phyloP scores from a whole-genome alignment of 1,139 yeast species.

The Schwanniomyces etchellsii region DNA sequence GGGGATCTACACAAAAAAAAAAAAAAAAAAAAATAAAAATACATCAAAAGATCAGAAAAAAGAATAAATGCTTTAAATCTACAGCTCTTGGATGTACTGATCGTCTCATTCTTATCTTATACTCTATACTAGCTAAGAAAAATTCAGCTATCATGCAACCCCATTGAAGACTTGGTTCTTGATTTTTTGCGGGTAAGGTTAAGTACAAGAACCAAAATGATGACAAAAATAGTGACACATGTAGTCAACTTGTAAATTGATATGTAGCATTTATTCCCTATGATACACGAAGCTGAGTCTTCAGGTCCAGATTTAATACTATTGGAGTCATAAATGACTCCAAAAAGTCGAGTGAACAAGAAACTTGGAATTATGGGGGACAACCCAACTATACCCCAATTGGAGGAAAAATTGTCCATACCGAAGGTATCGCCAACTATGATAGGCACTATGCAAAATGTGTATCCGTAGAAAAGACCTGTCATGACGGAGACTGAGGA shows the following conservation, averaged over 20 bases:
- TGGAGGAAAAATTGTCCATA: slow-evolving; percentile 45
- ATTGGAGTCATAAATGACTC: slow-evolving; percentile 45
- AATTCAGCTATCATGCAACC: no score
- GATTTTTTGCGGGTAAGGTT: no score
- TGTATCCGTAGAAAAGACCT: slow-evolving; percentile 55
- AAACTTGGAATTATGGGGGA: slow-evolving; percentile 52
- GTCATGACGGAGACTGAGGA: slow-evolving; percentile 37
- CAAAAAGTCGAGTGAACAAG: slow-evolving; percentile 47
- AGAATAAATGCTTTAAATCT: no score
- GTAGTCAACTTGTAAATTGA: slow-evolving; percentile 34
- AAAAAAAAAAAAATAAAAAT: no score
- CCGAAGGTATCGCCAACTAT: slow-evolving; percentile 58
- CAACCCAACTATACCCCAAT: slow-evolving; percentile 53
- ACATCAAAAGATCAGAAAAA: no score
- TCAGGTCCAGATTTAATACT: slow-evolving; percentile 14
- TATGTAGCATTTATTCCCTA: slow-evolving; percentile 40
- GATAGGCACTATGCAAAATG: slow-evolving; percentile 53
- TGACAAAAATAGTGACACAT: slow-evolving; percentile 19
- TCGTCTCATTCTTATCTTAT: no score
- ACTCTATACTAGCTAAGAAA: no score
- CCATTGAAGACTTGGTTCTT: no score
- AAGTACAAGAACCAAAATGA: slow-evolving; percentile 18
- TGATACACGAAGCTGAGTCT: slow-evolving; percentile 22
- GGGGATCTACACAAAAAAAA: no score
- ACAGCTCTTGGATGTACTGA: no score